Base-by-base conservation (phyloP, 768 basidiomycete species). In the Termitomyces sp. region DNA sequence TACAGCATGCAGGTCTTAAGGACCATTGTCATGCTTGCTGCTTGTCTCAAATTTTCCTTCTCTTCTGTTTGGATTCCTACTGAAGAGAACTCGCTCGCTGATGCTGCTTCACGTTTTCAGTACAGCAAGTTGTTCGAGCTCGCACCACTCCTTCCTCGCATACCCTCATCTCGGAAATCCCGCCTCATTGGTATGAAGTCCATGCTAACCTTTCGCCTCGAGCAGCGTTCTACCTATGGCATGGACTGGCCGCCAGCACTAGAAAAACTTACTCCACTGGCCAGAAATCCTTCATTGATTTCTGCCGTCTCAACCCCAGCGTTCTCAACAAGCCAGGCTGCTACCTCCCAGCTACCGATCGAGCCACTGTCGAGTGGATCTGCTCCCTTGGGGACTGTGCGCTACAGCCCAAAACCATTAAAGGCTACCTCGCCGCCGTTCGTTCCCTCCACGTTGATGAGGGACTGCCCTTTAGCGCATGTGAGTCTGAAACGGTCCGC, bases 371-470 rank as follows among this genome's bases (percentile, higher is more conserved):
- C 5, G 51, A 64, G 20, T 70, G 63, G 65, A 49, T 69, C 7
- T 40, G 48, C 3, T 50, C 10, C 33, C 64, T 68, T 15, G 60
- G 49, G 0, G 54, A 42, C 7, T 13, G 46, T 0, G 40, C 18
- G 1, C 18, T 64, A 12, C 52, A 63, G 23, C 61, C 57, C 22
- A 58, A 52, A 10, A 66, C 64, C 2, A 61, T 64, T 35, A 64
- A 65, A 50, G 15, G 5, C 36, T 67, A 67, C 53, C 58, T 68
- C 53, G 35, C 63, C 9, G 44, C 31, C n/a, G 47, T 68, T 50
- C 58, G 58, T 51, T 67, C 68, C 57, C 60, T 69, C 54, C 72
- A 74, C 43, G 43, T 68, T 41, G 65, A 74, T 29, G 50, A 58
- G 5, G 68, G 64, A 27, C 63, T 70, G n/a, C 58, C 67, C 23